Evolutionary conservation across 169 alveolate genomes (phyloP).

Genomic region (Babesia bigemina): DNA sequence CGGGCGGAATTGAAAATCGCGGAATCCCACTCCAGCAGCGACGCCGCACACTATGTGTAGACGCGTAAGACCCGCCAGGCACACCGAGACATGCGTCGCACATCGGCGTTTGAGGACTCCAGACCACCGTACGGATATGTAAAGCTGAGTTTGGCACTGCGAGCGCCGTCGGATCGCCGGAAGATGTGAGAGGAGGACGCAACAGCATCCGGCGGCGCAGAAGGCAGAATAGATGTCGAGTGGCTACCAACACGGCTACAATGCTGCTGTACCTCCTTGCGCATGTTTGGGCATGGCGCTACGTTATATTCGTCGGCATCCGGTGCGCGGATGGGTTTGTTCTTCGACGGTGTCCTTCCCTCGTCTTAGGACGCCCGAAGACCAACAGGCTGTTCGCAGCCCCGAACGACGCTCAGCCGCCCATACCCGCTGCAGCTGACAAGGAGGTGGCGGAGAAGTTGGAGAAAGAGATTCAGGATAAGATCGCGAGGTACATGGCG

Average conservation of each 20-base stretch:
- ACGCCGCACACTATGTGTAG: conserved; percentile 7
- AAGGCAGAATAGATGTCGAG: background rate
- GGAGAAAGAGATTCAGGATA: conserved; percentile 32
- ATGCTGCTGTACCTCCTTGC: no score
- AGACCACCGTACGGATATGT: background rate
- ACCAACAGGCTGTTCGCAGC: background rate
- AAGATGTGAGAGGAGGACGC: background rate
- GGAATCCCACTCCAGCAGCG: background rate
- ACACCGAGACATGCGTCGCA: background rate
- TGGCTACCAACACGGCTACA: no score
- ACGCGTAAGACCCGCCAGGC: background rate
- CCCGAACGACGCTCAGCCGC: background rate
- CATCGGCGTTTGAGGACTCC: background rate
- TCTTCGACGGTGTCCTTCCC: background rate
- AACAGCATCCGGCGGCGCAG: background rate
- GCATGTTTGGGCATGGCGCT: no score
- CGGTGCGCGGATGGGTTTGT: conserved; percentile 11
- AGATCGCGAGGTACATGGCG: conserved; percentile 26
- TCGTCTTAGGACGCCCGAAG: background rate
- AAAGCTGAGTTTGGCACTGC: background rate
- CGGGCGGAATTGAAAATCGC: background rate
- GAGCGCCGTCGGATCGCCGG: background rate
- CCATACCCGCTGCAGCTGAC: background rate
- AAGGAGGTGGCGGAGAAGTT: conserved; percentile 34
- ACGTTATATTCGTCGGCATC: background rate